Percentiles rank a stretch among this genome's conserved stretches.
Evolutionary conservation across 2,329 filamentous ascomycete species (phyloP).

Genomic region (Beauveria sp.): DNA sequence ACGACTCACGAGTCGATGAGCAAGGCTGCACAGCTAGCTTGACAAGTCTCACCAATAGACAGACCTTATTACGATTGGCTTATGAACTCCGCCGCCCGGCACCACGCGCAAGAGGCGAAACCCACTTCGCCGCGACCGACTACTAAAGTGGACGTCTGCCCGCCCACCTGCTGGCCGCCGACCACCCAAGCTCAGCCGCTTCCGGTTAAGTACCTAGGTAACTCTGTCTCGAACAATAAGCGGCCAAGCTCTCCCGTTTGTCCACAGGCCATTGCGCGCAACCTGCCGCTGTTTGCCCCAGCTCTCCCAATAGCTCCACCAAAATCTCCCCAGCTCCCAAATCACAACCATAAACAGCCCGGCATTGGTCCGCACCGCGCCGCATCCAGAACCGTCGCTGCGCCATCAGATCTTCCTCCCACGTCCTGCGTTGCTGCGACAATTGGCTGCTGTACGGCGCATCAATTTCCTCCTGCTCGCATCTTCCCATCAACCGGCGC

Average conservation of each 20-base stretch:
- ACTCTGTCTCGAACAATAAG: not conserved
- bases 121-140: slow-evolving; percentile 1
- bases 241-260: not conserved
- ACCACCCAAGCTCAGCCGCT: slow-evolving; percentile 4
- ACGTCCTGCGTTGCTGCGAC: not conserved
- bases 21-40: not conserved
- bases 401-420: not conserved
- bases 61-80: slow-evolving; percentile 1
- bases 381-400: slow-evolving; percentile 5
- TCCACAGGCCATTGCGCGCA: not conserved
- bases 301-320: slow-evolving; percentile 2
- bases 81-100: not conserved
- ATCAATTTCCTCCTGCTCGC: not conserved
- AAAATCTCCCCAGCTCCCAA: not conserved
- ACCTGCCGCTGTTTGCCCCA: not conserved
- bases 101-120: not conserved
- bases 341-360: not conserved
- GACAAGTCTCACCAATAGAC: not conserved
- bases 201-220: slow-evolving; percentile 4
- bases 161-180: not conserved
- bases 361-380: slow-evolving; percentile 9
- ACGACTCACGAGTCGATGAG: not conserved
- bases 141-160: slow-evolving; percentile 10
- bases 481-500: not conserved
- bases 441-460: not conserved